Evolutionary conservation across 257 asterid species (phyloP).

Genomic region (Nicotiana tomentosiformis): DNA sequence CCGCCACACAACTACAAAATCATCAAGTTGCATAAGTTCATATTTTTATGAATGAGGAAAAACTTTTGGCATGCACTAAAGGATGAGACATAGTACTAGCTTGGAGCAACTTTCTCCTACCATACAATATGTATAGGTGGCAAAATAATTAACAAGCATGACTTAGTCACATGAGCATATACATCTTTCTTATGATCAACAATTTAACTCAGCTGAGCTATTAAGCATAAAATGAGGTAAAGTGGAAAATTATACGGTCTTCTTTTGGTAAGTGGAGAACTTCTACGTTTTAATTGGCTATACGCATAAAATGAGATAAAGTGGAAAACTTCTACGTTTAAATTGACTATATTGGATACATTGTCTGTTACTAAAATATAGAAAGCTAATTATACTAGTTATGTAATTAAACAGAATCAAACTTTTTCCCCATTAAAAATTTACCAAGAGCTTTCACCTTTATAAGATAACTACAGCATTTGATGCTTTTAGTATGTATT

Average conservation of each 20-base stretch:
- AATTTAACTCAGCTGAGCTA: neutral
- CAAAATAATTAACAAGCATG: neutral
- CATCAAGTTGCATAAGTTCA: conserved; percentile 13
- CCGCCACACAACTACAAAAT: conserved; percentile 89
- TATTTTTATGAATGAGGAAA: conserved; percentile 12
- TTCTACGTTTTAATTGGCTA: neutral
- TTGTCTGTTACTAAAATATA: neutral
- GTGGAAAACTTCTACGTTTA: neutral
- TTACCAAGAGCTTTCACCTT: neutral
- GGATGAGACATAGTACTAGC: neutral
- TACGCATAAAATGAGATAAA: neutral
- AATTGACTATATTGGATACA: neutral
- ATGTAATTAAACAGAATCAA: neutral
- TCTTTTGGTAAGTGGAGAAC: no score
- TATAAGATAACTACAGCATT: neutral
- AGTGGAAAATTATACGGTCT: neutral
- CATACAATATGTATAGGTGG: neutral
- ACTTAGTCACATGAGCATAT: neutral
- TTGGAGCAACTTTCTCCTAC: neutral
- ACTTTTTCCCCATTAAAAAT: neutral
- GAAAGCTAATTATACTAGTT: neutral
- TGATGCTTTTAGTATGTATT: neutral
- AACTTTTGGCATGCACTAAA: neutral
- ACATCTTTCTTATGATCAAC: neutral
- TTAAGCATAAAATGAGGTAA: neutral